Evolutionary conservation across 2,329 filamentous ascomycete genomes (phyloP), one percentile per base, ranked within the genome.

Genomic region (Blastomyces parvus): DNA sequence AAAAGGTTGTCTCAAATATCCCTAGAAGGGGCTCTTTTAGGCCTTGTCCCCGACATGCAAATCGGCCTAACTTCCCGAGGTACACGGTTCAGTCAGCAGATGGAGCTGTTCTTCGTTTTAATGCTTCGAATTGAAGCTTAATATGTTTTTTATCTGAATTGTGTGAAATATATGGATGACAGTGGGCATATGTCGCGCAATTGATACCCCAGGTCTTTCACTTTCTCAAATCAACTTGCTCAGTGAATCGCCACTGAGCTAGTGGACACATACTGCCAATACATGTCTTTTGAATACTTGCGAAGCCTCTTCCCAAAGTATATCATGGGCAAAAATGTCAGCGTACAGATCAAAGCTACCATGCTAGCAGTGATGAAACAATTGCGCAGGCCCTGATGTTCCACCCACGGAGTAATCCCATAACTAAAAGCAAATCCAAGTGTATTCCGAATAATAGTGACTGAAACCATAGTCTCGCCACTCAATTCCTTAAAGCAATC

Each of bases 361-460:
- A 74, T 71, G 14, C 65, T 69, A 8, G 69, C 74, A 27, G 67
- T 68, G 61, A 76, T 70, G 61, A 76, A 76, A 61, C 69, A 71
- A 63, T 74, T 70, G 61, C 72, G 72, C 25, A 74, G 59, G 4
- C 74, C 74, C 63, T 70, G 64, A 19, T 67, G 71, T 6, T 68
- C 69, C 27, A 69, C 67, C 74, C 74, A 76, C 1, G 74, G 75
- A 2, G 71, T 74, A 68, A 76, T 75, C 50, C 64, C 73, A 62
- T 74, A 74, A 30, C 65, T 67, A 58, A 74, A 67, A 5, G 60
- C 66, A 42, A 65, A 76, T 22, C 70, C 71, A 64, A 77, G 73
- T 0, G 73, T 76, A 64, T 78, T 78, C 0, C 76, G 69, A 33
- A 78, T 72, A 36, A 78, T 59, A 30, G 77, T 77, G 22, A 77